Conservation (phyloP, 2,329 filamentous ascomycete genomes). For the Simplicillium sp. region DNA sequence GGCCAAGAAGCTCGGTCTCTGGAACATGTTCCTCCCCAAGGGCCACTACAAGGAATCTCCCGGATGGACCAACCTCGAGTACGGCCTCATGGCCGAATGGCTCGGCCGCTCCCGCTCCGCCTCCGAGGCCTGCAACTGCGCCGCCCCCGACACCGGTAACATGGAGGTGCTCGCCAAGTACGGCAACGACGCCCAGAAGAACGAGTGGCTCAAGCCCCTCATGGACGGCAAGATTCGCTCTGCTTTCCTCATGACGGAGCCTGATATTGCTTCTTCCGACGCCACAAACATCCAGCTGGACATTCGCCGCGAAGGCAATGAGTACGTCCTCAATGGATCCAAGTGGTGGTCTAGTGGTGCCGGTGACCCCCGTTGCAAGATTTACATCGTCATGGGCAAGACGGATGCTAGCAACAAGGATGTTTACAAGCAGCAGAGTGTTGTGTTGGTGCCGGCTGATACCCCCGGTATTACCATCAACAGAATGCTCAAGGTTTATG, state of each 20-base stretch:
- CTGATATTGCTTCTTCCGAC: conserved; percentile 78
- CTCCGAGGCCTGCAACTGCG: conserved; percentile 81
- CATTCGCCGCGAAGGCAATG: conserved; percentile 74
- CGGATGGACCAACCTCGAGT: conserved; percentile 91
- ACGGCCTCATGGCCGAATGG: conserved; percentile 95
- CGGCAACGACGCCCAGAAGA: conserved; percentile 76
- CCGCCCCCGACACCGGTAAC: conserved; percentile 87
- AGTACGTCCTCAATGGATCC: conserved; percentile 86
- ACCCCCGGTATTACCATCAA: conserved; percentile 84
- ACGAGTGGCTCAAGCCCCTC: conserved; percentile 70
- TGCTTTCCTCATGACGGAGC: conserved; percentile 91
- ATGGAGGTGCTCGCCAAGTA: conserved; percentile 95
- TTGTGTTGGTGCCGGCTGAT: conserved; percentile 75
- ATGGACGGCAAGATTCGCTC: conserved; percentile 79
- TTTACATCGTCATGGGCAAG: conserved; percentile 98
- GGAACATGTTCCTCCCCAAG: conserved; percentile 97
- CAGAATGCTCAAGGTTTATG: conserved; percentile 89
- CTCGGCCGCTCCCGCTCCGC: conserved; percentile 78
- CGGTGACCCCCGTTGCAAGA: conserved; percentile 80
- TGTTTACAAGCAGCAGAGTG: conserved; percentile 84
- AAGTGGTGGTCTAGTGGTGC: conserved; percentile 99
- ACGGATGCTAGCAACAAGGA: conserved; percentile 66
- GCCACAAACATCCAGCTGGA: conserved; percentile 85
- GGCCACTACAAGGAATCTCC: conserved; percentile 93
- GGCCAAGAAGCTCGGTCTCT: conserved; percentile 74